phyloP scores from a whole-genome alignment of 805 yeast species.

The Komagataella phaffii region DNA sequence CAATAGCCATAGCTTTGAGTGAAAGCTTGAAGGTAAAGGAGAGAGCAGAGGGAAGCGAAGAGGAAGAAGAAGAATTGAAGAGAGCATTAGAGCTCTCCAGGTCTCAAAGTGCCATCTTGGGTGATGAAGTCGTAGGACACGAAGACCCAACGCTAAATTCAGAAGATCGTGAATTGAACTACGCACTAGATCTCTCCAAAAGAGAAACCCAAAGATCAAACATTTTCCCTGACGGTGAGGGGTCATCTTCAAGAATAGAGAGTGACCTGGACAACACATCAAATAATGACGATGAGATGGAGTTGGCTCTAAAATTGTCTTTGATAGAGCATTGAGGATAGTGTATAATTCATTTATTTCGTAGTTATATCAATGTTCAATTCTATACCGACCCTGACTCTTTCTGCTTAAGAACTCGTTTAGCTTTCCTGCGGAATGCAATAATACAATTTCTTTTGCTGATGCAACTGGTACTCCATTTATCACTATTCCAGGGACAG shows the following conservation, averaged over 20 bases:
- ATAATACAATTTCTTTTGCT: constrained; percentile 13
- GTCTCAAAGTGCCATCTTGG: not conserved
- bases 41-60: not conserved
- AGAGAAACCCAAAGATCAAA: constrained; percentile 1
- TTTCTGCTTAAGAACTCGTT: constrained; percentile 11
- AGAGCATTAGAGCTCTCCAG: not conserved
- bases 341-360: constrained; percentile 1
- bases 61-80: not conserved
- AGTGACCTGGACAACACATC: not conserved
- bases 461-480: constrained; percentile 21
- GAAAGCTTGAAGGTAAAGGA: constrained; percentile 10
- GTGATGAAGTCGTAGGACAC: not conserved
- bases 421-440: constrained; percentile 12
- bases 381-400: constrained; percentile 18
- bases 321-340: constrained; percentile 1
- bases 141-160: not conserved
- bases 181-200: constrained; percentile 10
- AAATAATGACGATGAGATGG: not conserved
- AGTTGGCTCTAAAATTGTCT: not conserved
- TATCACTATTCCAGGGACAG: constrained; percentile 19
- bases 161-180: constrained; percentile 19
- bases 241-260: not conserved
- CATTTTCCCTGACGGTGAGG: not conserved
- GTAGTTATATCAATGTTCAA: constrained; percentile 5
- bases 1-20: constrained; percentile 28